phyloP scores from a whole-genome alignment of 2,329 filamentous ascomycete species.

The Paecilomyces variotii region DNA sequence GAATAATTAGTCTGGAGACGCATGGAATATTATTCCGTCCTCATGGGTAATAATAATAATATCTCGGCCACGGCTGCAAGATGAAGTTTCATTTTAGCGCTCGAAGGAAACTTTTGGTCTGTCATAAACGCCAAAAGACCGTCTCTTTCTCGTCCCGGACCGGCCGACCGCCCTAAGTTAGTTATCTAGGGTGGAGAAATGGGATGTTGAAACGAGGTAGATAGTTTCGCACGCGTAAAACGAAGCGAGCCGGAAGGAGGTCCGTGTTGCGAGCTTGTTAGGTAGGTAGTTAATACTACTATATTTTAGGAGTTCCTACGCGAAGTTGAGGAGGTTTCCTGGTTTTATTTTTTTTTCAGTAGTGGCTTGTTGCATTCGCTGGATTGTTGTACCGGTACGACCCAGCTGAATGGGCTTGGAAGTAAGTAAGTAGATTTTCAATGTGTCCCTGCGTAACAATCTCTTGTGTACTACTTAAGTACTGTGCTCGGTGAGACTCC shows the following conservation, averaged over 20 bases:
- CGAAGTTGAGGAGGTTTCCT: no score
- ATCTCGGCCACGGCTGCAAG: not conserved
- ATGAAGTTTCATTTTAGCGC: not conserved
- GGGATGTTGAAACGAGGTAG: not conserved
- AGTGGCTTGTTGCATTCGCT: not conserved
- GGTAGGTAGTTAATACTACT: no score
- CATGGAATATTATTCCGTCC: not conserved
- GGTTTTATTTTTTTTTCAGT: no score
- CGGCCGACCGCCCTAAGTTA: not conserved
- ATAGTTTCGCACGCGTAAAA: not conserved
- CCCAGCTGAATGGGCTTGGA: not conserved
- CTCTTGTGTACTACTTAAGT: no score
- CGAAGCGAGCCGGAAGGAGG: not conserved
- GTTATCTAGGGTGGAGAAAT: not conserved
- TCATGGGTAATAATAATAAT: not conserved
- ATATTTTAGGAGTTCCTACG: no score
- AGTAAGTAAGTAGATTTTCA: no score
- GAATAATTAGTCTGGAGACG: not conserved
- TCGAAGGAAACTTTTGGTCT: not conserved
- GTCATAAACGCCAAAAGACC: not conserved
- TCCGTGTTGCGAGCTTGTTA: not conserved
- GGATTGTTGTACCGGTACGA: not conserved
- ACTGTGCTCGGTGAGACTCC: no score
- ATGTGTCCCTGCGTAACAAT: no score
- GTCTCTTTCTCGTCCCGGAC: not conserved